Base-by-base conservation (phyloP, 2,329 filamentous ascomycete species). In the Phyllosticta paracitricarpa region DNA sequence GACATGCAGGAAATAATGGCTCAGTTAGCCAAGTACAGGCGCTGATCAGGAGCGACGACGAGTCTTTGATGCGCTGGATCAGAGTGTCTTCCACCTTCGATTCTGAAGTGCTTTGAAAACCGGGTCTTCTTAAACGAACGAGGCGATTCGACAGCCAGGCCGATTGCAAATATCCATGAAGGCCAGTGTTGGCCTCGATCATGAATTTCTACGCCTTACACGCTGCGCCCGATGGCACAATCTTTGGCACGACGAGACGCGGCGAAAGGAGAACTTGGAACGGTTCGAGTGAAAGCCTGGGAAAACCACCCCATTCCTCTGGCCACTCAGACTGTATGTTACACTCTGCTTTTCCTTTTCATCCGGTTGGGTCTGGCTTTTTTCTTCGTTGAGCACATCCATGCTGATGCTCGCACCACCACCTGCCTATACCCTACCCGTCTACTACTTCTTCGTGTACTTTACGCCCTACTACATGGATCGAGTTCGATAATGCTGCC, bases 1-100 rank as follows among this genome's bases (percentile, higher is more conserved):
- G 77, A 80, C 66, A 85, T 91, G 66, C 83, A 87, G 70, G 87
- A 89, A 67, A 89, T 91, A 58, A 88, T 91, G 82, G 85, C 86
- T 14, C 85, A 89, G 67, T 75, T 91, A 63, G 83, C 86, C 55
- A 84, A 82, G 66, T 87, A 84, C 68, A 80, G 85, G 64, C 81
- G 85, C 69, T 84, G 68, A 70, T 57, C 24, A n/a, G 24, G 9
- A n/a, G 28, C 28, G 28, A 8, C 28, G 6, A 30, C 28, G 9
- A 30, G 28, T 30, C 28, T 30, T 30, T 30, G 4, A 30, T 7
- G 64, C 81, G 85, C 69, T 84, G 67, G 70, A 17, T 14, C 8
- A 40, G 2, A 40, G 4, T 17, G 33, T 17, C 33, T 4, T 40
- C 33, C 33, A 40, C 10, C 2, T 40, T 40, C 10, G 33, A 14